Conservation (phyloP, 768 basidiomycete species). For the Suillus subluteus region DNA sequence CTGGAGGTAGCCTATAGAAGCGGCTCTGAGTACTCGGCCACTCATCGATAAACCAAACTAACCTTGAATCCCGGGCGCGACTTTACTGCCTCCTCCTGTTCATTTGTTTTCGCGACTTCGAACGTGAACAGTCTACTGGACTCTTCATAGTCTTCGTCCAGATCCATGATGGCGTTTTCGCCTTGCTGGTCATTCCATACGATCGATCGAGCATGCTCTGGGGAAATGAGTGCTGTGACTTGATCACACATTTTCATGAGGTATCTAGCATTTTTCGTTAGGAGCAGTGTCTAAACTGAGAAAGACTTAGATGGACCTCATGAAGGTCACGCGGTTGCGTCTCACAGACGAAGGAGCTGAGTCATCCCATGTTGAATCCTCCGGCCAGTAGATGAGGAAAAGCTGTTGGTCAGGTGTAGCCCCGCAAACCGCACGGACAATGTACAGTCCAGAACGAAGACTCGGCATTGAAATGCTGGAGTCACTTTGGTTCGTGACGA, state of each 20-base stretch:
- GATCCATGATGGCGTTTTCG: conserved; percentile 23
- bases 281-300: neutral
- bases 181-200: conserved; percentile 44
- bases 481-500: conserved; percentile 6
- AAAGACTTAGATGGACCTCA: conserved; percentile 45
- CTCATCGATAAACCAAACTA: conserved; percentile 5
- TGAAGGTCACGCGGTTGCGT: conserved; percentile 62
- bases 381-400: conserved; percentile 67
- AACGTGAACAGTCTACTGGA: conserved; percentile 55
- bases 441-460: conserved; percentile 55
- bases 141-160: conserved; percentile 42
- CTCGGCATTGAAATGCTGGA: conserved; percentile 20
- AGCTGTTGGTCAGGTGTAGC: conserved; percentile 28
- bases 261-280: conserved; percentile 42
- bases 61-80: conserved; percentile 51
- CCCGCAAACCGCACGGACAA: conserved; percentile 28
- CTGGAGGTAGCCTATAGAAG: conserved; percentile 18
- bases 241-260: conserved; percentile 64
- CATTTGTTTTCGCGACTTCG: conserved; percentile 56
- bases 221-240: conserved; percentile 52
- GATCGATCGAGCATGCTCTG: conserved; percentile 47
- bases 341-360: conserved; percentile 44
- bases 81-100: conserved; percentile 55
- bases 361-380: conserved; percentile 62
- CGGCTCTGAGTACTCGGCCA: neutral